Evolutionary conservation across 306 rosid genomes (phyloP), one percentile per base, ranked within the genome.

Genomic region (Leucaena leucocephala): DNA sequence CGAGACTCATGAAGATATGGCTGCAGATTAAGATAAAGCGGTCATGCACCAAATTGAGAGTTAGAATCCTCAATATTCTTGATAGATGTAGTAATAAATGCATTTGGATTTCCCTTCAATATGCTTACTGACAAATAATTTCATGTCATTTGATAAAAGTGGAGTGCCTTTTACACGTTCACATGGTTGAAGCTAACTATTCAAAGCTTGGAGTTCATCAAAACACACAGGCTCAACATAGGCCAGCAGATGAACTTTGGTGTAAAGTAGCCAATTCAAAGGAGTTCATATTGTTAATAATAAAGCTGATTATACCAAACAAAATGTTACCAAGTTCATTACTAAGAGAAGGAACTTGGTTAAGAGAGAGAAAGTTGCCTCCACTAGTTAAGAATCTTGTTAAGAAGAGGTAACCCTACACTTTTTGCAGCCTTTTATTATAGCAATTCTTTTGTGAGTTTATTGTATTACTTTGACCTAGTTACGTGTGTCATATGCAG

Each of bases 1-100:
- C 90, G 76, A 12, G 90, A 87, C 58, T 87, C 86, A 3, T 87
- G 88, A 38, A 84, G 90, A 78, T 87, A 84, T 1, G 90, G 85
- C 90, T 87, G 82, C 61, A 46, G 2, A 38, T 63, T 21, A n/a
- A 19, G 16, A 46, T 1, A 63, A 63, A 63, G 5, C 0, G 44
- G 2, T 63, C 15, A 36, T 27, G 27, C 27, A 27, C 27, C 27
- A 27, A 1, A 27, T 27, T 27, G 27, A 27, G 27, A 27, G 27
- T n/a, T 16, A 54, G 27, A 54, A 54, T 54, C 59, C 3, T 17
- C 11, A 17, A 54, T 17, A 15, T 17, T 6, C 55, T 49, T 27
- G 27, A 27, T 27, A 27, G 27, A 27, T 27, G 27, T 27, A 27
- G 27, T 27, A 27, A 27, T 27, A 27, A 27, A 27, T 0, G 27